Evolutionary conservation across 352 stramenopile species (phyloP), one percentile per base, ranked within the genome.

Genomic region (Globisporangium echinulatum): DNA sequence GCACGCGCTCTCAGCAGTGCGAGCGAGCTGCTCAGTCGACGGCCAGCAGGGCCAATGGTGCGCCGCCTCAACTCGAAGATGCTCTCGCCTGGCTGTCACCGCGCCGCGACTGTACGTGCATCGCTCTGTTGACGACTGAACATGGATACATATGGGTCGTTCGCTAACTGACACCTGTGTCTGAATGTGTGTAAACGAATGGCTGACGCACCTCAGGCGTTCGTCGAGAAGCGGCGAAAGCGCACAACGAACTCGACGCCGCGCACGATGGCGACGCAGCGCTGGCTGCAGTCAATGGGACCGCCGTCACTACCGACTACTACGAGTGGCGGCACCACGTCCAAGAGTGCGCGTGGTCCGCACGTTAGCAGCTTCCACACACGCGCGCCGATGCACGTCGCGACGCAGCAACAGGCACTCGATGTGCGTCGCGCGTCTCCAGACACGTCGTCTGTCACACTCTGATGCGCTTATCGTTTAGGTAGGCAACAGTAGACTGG

Each of bases 221-320:
- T 89, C 51, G 75, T 89, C 36, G 79, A 86, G 52, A 89, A 89
- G 56, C 72, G 79, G 7, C 74, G 73, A 50, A 70, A 71, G 44
- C 77, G 79, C 9, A 53, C 77, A 4, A 56, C 67, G 33, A 80
- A 82, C 58, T 62, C 67, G 44, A 89, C 79, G 1, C 79, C 79
- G 0, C 72, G 79, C 10, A 89, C 79, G 1, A 72, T 84, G 61
- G 79, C 79, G 4, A 89, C 79, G 0, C 77, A 86, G 56, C 68
- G 75, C 25, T 89, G 79, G 79, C 70, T 89, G 15, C 75, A 79
- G 56, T 83, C 78, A 5, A 62, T 87, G 52, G 74, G 77, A 19
- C 49, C 33, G 14, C 43, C 43, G 7, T 11, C 36, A 43, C 3
- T 42, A 42, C 17, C 43, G 3, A 46, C n/a, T 0, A 33, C 5